Base-by-base conservation (phyloP, 2,329 filamentous ascomycete species). In the Xylaria polymorpha region DNA sequence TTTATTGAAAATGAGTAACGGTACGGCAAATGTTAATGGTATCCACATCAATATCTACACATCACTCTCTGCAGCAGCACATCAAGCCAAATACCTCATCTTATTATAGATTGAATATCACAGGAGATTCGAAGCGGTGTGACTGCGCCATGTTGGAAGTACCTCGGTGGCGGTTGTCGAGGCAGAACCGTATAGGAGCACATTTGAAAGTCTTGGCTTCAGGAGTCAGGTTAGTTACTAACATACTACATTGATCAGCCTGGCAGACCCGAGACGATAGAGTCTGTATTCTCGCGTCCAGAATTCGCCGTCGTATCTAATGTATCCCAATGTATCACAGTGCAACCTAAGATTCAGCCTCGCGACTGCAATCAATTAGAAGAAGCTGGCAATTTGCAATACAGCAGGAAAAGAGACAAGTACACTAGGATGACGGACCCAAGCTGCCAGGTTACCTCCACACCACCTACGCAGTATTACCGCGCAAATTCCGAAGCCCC, bases 401-500 rank as follows among this genome's bases (percentile, higher is more conserved):
- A 51, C 25, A 32, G 7, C 22, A 20, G 14, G 22, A 22, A 48
- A 22, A 4, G 44, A 22, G n/a, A 3, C n/a, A 29, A 10, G 48
- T 51, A 18, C 12, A 15, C 14, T 20, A 51, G 48, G 10, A 50
- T 39, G 37, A 5, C 9, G 37, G 37, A 39, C 37, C 37, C 10
- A 39, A 12, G 14, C 22, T 3, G 22, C 46, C 5, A 29, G n/a
- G n/a, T n/a, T n/a, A n/a, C n/a, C n/a, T n/a, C n/a, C n/a, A n/a
- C n/a, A n/a, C n/a, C n/a, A n/a, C n/a, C n/a, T n/a, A n/a, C n/a
- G n/a, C n/a, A n/a, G n/a, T n/a, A 53, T 53, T 32, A 15, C 48
- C 25, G 29, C 25, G 48, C 50, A 56, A 46, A 29, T 22, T 56
- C 51, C 61, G 41, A 63, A 50, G 59, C 44, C 8, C 6, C 14